Base-by-base conservation (phyloP, 208 protist species). In the Kentomonas sorsogonicus region DNA sequence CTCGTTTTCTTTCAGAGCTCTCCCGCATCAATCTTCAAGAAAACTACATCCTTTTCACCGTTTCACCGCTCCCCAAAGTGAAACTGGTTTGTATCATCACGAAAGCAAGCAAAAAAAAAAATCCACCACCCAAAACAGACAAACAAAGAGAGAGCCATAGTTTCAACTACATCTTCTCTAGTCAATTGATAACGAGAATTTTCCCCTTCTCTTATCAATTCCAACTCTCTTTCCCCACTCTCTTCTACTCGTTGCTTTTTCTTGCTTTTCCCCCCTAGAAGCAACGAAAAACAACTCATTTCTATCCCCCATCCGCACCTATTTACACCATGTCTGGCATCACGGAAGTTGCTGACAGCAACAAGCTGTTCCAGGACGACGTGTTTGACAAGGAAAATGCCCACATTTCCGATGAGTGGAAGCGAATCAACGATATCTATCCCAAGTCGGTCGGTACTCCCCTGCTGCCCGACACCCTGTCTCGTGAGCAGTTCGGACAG, bases 401-500 rank as follows among this genome's bases (percentile, higher is more conserved):
- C 9, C 66, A 83, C 52, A 68, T 91, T 34, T 30, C 79, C 1
- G 45, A 67, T 7, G 66, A 82, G 30, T 89, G 81, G 77, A 71
- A 65, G 50, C 72, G 77, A 25, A 89, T 84, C 53, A 61, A 46
- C 20, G 74, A 89, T 20, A 45, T 89, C 18, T 89, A 89, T 62
- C 77, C 81, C 30, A 53, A 63, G 1, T 73, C 77, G 16, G 55
- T 57, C 29, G 34, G 34, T 10, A 11, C 6, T 2, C 72, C 85
- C n/a, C 72, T 92, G 26, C 77, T 92, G 13, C 80, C 80, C 1
- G 46, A 77, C 15, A 73, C 53, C 0, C 66, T 92, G 53, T 76
- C 69, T 18, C 71, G 77, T 36, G 80, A 84, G 20, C 80, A 89
- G 66, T 89, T 92, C 47, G 74, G 72, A n/a, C 80, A 92, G 40